These are phyloP conservation scores for Solanum infundibuliforme DNA, from an alignment of 257 asterid species.

Conservation along the genomic window DNA sequence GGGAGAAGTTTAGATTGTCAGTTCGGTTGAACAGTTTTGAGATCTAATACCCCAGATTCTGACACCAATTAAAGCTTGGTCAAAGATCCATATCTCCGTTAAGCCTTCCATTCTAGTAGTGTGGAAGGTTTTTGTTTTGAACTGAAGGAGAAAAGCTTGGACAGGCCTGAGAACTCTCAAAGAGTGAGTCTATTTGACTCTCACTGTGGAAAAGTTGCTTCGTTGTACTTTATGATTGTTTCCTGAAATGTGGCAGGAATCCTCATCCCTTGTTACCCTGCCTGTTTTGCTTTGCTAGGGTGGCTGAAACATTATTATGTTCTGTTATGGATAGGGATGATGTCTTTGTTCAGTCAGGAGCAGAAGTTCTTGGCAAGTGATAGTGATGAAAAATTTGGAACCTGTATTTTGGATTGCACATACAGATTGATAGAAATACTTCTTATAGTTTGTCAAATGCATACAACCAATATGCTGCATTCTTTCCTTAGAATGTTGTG, in stretches of 20 bases:
- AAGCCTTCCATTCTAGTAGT: neutral
- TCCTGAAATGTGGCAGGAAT: conserved; percentile 3
- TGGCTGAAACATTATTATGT: conserved; percentile 3
- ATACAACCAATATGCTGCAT: neutral
- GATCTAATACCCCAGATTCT: neutral
- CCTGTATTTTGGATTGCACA: conserved; percentile 13
- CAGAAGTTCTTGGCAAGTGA: conserved; percentile 10
- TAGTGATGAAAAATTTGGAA: conserved; percentile 18
- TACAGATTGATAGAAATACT: neutral
- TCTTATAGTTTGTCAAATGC: neutral
- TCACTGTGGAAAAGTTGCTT: neutral
- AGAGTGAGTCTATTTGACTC: neutral
- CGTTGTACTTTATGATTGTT: conserved; percentile 2
- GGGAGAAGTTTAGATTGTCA: neutral
- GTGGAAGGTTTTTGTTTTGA: neutral
- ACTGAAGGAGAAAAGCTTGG: neutral
- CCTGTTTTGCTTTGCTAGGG: conserved; percentile 2
- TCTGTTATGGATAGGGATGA: conserved; percentile 7
- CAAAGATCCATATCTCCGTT: neutral
- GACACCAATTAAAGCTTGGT: neutral
- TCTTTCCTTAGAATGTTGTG: neutral
- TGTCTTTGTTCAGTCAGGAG: conserved; percentile 3
- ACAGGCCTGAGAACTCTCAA: neutral
- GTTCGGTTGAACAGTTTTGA: conserved; percentile 10
- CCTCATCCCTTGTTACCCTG: neutral